A percentile compares a stretch with the other conserved stretches of the same genome.
These are phyloP conservation scores for Daucus carota DNA, from an alignment of 129 eudicot genomes.

Conservation along the genomic window DNA sequence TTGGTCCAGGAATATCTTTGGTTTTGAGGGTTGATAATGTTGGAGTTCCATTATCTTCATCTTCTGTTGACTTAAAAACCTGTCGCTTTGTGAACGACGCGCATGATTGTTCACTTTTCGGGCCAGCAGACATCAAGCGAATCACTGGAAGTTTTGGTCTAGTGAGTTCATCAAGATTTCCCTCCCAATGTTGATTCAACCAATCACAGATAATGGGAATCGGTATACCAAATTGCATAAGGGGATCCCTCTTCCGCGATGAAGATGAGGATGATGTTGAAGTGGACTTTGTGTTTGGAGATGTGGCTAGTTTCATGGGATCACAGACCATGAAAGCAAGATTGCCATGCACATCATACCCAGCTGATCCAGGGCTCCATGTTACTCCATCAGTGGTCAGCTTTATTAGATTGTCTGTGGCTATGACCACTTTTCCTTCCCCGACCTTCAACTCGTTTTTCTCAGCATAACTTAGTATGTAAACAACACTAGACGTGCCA, in stretches of 20 bases:
- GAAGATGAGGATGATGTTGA: constrained; percentile 67
- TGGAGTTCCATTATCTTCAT: constrained; percentile 47
- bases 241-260: constrained; percentile 73
- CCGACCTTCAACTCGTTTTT: constrained; percentile 64
- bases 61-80: constrained; percentile 63
- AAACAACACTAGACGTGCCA: constrained; percentile 48
- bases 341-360: constrained; percentile 78
- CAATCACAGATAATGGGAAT: constrained; percentile 86
- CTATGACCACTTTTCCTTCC: constrained; percentile 90
- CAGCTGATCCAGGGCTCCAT: constrained; percentile 96
- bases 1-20: constrained; percentile 40
- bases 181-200: constrained; percentile 97
- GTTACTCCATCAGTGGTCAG: constrained; percentile 69
- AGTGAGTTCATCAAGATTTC: constrained; percentile 75
- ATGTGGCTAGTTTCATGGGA: constrained; percentile 92
- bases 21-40: constrained; percentile 40
- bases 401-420: constrained; percentile 91
- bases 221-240: constrained; percentile 91
- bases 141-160: constrained; percentile 83
- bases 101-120: constrained; percentile 86
- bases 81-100: constrained; percentile 81
- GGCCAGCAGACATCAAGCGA: constrained; percentile 79
- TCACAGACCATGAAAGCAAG: constrained; percentile 97
- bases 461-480: constrained; percentile 63
- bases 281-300: constrained; percentile 72